phyloP scores from a whole-genome alignment of 805 yeast species.

The Nadsonia fulvescens region DNA sequence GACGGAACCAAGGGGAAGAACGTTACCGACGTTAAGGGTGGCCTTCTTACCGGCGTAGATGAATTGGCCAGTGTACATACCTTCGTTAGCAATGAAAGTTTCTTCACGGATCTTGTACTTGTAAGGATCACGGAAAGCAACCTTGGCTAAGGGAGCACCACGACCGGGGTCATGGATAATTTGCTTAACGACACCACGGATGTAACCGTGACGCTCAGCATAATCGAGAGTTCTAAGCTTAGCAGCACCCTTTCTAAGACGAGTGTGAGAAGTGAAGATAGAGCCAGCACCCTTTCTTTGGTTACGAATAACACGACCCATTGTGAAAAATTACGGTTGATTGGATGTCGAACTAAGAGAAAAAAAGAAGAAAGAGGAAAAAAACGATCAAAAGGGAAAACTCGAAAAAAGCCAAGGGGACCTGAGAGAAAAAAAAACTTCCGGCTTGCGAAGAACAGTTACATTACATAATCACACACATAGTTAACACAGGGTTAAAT shows the following conservation, averaged over 20 bases:
- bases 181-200: slow-evolving; percentile 97
- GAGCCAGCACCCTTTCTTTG: slow-evolving; percentile 99
- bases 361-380: no score
- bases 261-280: slow-evolving; percentile 98
- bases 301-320: slow-evolving; percentile 88
- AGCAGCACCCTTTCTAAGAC: slow-evolving; percentile 99
- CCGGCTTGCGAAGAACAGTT: no score
- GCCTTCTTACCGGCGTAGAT: slow-evolving; percentile 98
- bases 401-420: no score
- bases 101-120: slow-evolving; percentile 94
- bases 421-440: no score
- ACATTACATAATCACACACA: no score
- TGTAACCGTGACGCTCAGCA: slow-evolving; percentile 99
- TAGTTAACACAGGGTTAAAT: no score
- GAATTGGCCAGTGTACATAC: slow-evolving; percentile 98
- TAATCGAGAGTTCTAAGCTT: slow-evolving; percentile 97
- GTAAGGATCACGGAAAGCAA: slow-evolving; percentile 99
- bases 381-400: no score
- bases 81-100: slow-evolving; percentile 98
- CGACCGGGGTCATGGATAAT: slow-evolving; percentile 99
- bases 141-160: slow-evolving; percentile 99
- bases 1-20: slow-evolving; percentile 88
- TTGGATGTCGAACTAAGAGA: no score
- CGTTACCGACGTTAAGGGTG: slow-evolving; percentile 82
- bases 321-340: slow-evolving; percentile 1